Base-by-base conservation (phyloP, 2,329 filamentous ascomycete species). In the Paraconiothyrium brasiliense region DNA sequence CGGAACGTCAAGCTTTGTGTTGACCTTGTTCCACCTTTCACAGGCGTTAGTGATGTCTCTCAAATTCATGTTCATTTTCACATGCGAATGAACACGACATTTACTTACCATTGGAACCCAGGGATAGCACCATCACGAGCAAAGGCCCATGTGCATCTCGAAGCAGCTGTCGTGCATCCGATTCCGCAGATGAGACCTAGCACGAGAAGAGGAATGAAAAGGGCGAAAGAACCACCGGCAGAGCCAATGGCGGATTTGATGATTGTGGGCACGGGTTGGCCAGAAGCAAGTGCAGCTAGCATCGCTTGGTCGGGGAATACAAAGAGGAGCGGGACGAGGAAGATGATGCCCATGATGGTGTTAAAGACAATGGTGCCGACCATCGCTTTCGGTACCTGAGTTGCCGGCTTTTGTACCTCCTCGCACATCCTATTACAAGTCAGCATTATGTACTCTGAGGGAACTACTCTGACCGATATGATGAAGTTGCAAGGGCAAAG, bases 311-410 rank as follows among this genome's bases (percentile, higher is more conserved):
- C 85, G 57, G 89, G 89, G 5, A 92, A 82, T 60, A 92, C 88
- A 75, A 91, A 92, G 68, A 89, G 82, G 59, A 92, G 80, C 1
- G 89, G 89, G 59, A 92, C 84, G 67, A 92, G 81, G 80, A 91
- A 90, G 66, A 92, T 77, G 30, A 92, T 82, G 44, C 90, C 90
- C 63, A 85, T 86, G 65, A 90, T 71, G 54, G 85, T 87, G 82
- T 92, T 92, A 78, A 92, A 84, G 67, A 88, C 66, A 67, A 92
- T 84, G 65, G 89, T 90, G 30, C 67, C 81, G 49, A 91, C 88
- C 87, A 92, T 90, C 68, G 90, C 90, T 76, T 89, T 90, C 67
- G 90, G 89, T 8, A 92, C 89, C 75, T 92, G 90, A 2, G 83
- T 86, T 0, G 87, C 83, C 5, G 90, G 90, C 51, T 87, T 80